Evolutionary conservation across 2,329 filamentous ascomycete species (phyloP), one percentile per base, ranked within the genome.

Genomic region (Fusarium luffae): DNA sequence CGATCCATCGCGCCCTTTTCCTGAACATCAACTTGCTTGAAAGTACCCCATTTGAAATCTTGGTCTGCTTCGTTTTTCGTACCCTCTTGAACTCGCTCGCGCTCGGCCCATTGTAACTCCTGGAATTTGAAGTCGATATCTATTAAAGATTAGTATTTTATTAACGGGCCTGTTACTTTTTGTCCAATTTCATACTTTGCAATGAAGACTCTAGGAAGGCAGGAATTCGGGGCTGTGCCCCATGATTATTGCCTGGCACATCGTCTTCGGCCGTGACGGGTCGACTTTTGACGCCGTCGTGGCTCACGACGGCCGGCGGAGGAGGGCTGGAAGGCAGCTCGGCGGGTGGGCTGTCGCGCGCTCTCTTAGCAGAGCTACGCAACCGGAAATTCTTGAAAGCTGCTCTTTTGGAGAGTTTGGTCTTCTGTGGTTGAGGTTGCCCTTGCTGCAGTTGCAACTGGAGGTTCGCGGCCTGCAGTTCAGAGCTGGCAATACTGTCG

Each of bases 1-100:
- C 96, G 90, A 79, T 98, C 97, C 71, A 95, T 81, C 30, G 71
- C 61, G 46, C 72, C 74, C 63, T 75, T 76, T 54, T 73, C 68
- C 40, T 73, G 70, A 7, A 54, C 58, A 37, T 81, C 78, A 13
- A 72, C 63, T 52, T 81, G 80, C 60, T 79, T 79, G 58, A 77
- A 81, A 23, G 74, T 72, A 9, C 73, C 72, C 81, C 81, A 82
- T 69, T 71, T 78, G 54, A 69, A 75, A 23, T 79, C 74, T 10
- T 74, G 62, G 23, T 75, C 68, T 44, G 55, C 63, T 14, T 79
- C 76, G 76, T 83, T 82, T 57, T 78, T 77, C 12, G 75, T 58
- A 23, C 81, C 79, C 55, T 81, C 81, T 28, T 81, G 74, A 9
- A 85, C 62, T 42, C 87, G 84, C 25, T 82, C 76, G 46, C 85